Evolutionary conservation across 805 yeast species (phyloP).

Genomic region (Suhomyces sp.): DNA sequence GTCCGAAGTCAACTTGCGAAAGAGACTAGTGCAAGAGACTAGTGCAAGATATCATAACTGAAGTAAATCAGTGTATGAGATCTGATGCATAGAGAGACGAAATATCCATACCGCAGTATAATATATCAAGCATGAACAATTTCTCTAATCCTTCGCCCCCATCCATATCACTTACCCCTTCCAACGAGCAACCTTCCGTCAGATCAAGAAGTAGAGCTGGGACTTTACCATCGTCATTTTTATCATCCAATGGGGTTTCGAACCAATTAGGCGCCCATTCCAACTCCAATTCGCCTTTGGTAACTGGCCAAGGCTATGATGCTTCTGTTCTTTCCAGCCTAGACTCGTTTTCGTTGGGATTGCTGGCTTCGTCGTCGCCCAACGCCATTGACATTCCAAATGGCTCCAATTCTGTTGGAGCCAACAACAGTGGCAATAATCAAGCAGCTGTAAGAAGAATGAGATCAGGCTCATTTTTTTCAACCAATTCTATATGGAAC

Average conservation of each 20-base stretch:
- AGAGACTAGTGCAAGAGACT: not conserved
- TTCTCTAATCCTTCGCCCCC: conserved; percentile 28
- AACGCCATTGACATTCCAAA: conserved; percentile 19
- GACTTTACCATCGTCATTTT: conserved; percentile 66
- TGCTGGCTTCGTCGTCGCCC: conserved; percentile 10
- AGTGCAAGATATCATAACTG: not conserved
- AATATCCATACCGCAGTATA: not conserved
- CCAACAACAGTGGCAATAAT: conserved; percentile 16
- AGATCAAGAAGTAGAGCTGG: conserved; percentile 69
- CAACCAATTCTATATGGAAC: conserved; percentile 57
- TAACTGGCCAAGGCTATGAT: conserved; percentile 4
- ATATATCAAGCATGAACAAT: conserved; percentile 1
- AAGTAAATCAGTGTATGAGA: not conserved
- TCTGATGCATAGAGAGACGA: not conserved
- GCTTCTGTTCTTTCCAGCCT: conserved; percentile 5
- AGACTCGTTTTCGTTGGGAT: conserved; percentile 19
- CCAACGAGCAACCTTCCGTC: conserved; percentile 16
- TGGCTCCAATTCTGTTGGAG: conserved; percentile 12
- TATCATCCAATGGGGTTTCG: conserved; percentile 12
- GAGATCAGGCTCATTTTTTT: conserved; percentile 56
- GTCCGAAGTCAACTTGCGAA: not conserved
- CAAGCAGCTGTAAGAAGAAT: conserved; percentile 33
- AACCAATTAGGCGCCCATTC: conserved; percentile 6
- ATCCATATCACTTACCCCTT: conserved; percentile 27
- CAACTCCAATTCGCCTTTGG: conserved; percentile 6